Evolutionary conservation across 75 land plant genomes (phyloP), one percentile per base, ranked within the genome.

Genomic region (Pinus taeda): DNA sequence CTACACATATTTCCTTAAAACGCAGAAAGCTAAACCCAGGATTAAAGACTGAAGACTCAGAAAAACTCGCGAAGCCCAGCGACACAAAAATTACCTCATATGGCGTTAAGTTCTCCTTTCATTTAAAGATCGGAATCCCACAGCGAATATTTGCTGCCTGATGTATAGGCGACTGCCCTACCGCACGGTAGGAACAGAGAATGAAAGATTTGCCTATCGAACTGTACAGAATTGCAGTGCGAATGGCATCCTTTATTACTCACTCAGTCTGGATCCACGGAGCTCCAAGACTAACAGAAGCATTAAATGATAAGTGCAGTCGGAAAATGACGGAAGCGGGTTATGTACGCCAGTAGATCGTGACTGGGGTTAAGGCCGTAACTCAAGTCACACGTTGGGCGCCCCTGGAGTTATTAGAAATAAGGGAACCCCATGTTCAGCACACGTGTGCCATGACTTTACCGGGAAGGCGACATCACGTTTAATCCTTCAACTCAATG

Each of bases 371-470:
- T 20, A 60, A 60, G 22, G 20, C 62, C 62, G 22, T 60, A 20
- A 60, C 62, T 17, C 7, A 60, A 60, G 62, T 60, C 62, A 60
- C 62, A 60, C 21, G 62, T 60, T 20, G 62, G 21, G 20, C 62
- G 62, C 62, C 62, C 22, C 21, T 7, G 20, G 21, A 60, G 21
- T 60, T 20, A 60, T 60, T n/a, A 22, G 62, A 22, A 60, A 20
- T 18, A 18, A 60, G 62, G 21, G 13, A 20, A 6, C 62, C 20
- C 15, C 62, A 0, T 60, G 18, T 7, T 20, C 6, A 60, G 22
- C 62, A 60, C 62, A 60, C 62, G 62, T 60, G 62, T 60, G 22
- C 62, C 62, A 60, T 60, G 21, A 60, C 62, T 7, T 6, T 60
- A 4, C 62, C 62, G 4, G 6, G 62, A n/a, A 2, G 55, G 12